Conservation (phyloP, 2,329 filamentous ascomycete genomes). For the Aspergillus spinulosporus region DNA sequence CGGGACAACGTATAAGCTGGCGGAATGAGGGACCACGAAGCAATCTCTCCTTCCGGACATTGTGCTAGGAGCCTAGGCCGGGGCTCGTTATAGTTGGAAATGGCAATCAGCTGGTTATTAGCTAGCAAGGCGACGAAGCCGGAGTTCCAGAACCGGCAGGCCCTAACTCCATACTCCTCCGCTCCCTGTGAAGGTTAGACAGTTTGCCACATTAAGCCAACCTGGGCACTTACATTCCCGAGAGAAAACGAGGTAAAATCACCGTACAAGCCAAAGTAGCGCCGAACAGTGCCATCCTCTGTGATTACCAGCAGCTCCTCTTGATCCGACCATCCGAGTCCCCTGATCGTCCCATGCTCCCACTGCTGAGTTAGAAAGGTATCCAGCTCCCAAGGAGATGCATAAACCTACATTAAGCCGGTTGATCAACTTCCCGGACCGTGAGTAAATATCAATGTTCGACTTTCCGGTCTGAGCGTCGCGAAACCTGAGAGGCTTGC, state of each 20-base stretch:
- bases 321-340: conserved; percentile 93
- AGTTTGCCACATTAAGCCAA: too few relatives aligned
- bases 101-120: conserved; percentile 82
- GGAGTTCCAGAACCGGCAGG: conserved; percentile 86
- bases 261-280: conserved; percentile 84
- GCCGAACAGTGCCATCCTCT: conserved; percentile 84
- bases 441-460: conserved; percentile 91
- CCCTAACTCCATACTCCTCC: conserved; percentile 81
- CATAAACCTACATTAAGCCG: conserved; percentile 62
- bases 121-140: conserved; percentile 91
- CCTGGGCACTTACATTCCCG: conserved; percentile 61
- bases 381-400: neutral
- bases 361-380: conserved; percentile 52
- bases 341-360: conserved; percentile 85
- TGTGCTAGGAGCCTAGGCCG: conserved; percentile 78
- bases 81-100: conserved; percentile 88
- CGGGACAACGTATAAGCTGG: conserved; percentile 86
- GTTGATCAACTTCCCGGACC: conserved; percentile 82
- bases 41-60: conserved; percentile 73
- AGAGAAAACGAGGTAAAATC: conserved; percentile 95
- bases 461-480: conserved; percentile 73
- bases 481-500: conserved; percentile 76
- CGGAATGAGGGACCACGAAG: conserved; percentile 86
- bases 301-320: conserved; percentile 88
- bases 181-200: conserved; percentile 57